Conservation (phyloP, 495 filamentous ascomycete species). For the Penicillium manginii region DNA sequence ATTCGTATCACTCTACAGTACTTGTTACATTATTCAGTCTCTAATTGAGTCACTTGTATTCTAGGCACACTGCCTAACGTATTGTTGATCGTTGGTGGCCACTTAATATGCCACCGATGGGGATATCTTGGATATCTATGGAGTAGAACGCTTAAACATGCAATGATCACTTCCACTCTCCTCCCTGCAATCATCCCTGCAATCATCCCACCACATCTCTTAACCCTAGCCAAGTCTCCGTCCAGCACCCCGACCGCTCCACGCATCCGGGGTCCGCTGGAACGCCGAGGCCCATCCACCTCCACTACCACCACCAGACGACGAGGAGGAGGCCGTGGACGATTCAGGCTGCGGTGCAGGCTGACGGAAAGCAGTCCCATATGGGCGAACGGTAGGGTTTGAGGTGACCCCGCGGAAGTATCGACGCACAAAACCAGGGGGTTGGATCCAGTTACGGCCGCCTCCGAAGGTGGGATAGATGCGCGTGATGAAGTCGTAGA, state of each 20-base stretch:
- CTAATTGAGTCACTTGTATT: too few species aligned
- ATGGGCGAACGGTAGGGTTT: conserved; percentile 43
- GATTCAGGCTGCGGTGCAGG: conserved; percentile 22
- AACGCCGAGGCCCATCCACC: conserved; percentile 39
- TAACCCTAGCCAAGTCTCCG: conserved; percentile 59
- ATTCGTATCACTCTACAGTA: too few species aligned
- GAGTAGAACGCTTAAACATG: too few species aligned
- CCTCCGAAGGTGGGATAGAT: conserved; percentile 84
- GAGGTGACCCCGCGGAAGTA: conserved; percentile 56
- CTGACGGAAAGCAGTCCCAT: conserved; percentile 60
- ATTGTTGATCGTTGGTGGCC: too few species aligned
- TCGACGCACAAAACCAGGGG: conserved; percentile 66
- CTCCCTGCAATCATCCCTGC: too few species aligned
- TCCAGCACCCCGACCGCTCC: conserved; percentile 69
- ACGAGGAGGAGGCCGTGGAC: conserved; percentile 10
- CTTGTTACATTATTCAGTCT: too few species aligned
- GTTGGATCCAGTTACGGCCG: conserved; percentile 69
- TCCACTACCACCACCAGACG: conserved; percentile 37
- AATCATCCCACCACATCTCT: neutral
- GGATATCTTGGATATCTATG: too few species aligned
- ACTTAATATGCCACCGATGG: too few species aligned
- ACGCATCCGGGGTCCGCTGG: conserved; percentile 43
- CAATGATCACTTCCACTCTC: too few species aligned
- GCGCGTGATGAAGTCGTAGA: conserved; percentile 82
- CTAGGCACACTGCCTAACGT: too few species aligned